Conservation (phyloP, 495 filamentous ascomycete genomes). For the Cercophora scortea region DNA sequence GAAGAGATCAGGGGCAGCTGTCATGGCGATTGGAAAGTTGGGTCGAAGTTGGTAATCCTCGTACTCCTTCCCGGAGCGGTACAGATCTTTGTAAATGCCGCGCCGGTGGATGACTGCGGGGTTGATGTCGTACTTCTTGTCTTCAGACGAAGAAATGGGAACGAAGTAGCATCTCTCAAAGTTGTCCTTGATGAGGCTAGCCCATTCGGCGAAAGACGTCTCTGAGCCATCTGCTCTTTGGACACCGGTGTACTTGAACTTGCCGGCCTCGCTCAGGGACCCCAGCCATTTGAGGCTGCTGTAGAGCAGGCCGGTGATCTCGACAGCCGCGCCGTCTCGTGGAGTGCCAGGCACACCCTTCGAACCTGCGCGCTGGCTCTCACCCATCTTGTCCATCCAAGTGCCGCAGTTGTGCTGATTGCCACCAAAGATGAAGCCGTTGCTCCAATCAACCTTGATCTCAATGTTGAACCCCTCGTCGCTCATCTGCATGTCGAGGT, state of each 20-base stretch:
- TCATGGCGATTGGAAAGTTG: slow-evolving; percentile 96
- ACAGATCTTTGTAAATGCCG: slow-evolving; percentile 97
- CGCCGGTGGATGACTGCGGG: slow-evolving; percentile 70
- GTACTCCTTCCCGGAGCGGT: slow-evolving; percentile 84
- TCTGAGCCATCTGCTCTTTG: slow-evolving; percentile 47
- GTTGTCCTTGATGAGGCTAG: slow-evolving; percentile 66
- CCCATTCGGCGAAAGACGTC: slow-evolving; percentile 76
- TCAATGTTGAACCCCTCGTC: slow-evolving; percentile 85
- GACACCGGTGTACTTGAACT: slow-evolving; percentile 67
- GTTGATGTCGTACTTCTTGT: slow-evolving; percentile 73
- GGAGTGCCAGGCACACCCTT: slow-evolving; percentile 96
- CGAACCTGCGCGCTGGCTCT: slow-evolving; percentile 79
- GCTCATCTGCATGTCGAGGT: slow-evolving; percentile 89
- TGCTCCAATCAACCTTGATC: slow-evolving; percentile 85
- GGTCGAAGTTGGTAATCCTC: slow-evolving; percentile 94
- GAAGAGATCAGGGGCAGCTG: slow-evolving; percentile 85
- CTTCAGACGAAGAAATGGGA: slow-evolving; percentile 58
- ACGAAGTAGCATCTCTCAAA: slow-evolving; percentile 91
- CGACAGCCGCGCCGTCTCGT: slow-evolving; percentile 87
- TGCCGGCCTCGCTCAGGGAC: slow-evolving; percentile 52
- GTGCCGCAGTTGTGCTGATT: slow-evolving; percentile 94
- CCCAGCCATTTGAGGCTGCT: slow-evolving; percentile 79
- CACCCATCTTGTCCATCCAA: slow-evolving; percentile 99
- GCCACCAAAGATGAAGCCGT: slow-evolving; percentile 87
- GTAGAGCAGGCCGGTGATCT: slow-evolving; percentile 89